Percentiles rank a stretch among this genome's conserved stretches.
Evolutionary conservation across 176 grass and related monocot genomes (phyloP).

Genomic region (Rhynchospora tenuis): DNA sequence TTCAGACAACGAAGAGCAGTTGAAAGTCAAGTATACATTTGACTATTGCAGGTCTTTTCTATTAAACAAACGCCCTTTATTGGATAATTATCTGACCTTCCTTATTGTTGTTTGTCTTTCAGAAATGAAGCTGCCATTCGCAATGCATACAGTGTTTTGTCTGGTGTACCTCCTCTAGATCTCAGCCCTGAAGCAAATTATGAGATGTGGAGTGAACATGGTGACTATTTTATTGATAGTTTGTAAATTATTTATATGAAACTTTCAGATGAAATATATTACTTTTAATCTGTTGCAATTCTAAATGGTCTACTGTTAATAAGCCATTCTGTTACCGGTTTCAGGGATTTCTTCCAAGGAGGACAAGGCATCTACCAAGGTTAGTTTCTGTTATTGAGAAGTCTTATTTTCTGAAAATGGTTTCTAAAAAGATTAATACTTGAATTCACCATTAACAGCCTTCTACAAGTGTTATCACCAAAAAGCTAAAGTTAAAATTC

Average conservation of each 20-base stretch:
- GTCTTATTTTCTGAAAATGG: neutral
- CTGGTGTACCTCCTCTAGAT: constrained; percentile 44
- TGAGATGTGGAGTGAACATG: constrained; percentile 67
- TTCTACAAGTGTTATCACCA: constrained; percentile 41
- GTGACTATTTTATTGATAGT: constrained; percentile 35
- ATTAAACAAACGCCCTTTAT: constrained; percentile 3
- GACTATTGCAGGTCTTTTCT: constrained; percentile 4
- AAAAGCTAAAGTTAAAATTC: constrained; percentile 75
- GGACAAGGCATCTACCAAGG: constrained; percentile 52
- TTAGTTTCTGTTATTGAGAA: constrained; percentile 30
- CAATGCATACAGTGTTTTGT: constrained; percentile 63
- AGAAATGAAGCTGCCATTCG: constrained; percentile 39
- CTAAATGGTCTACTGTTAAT: constrained; percentile 8
- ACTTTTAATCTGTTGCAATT: neutral
- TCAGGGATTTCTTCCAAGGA: constrained; percentile 66
- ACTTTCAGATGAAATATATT: neutral
- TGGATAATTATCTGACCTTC: constrained; percentile 21
- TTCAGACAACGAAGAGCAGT: constrained; percentile 17
- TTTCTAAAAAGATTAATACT: constrained; percentile 17
- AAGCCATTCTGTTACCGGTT: constrained; percentile 26
- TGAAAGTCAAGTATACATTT: constrained; percentile 38
- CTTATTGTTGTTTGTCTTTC: constrained; percentile 27
- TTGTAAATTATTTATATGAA: neutral
- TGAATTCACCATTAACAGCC: constrained; percentile 12
- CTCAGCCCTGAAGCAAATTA: constrained; percentile 48